phyloP scores from a whole-genome alignment of 495 filamentous ascomycete genomes.

The Penicillium bialowiezense region DNA sequence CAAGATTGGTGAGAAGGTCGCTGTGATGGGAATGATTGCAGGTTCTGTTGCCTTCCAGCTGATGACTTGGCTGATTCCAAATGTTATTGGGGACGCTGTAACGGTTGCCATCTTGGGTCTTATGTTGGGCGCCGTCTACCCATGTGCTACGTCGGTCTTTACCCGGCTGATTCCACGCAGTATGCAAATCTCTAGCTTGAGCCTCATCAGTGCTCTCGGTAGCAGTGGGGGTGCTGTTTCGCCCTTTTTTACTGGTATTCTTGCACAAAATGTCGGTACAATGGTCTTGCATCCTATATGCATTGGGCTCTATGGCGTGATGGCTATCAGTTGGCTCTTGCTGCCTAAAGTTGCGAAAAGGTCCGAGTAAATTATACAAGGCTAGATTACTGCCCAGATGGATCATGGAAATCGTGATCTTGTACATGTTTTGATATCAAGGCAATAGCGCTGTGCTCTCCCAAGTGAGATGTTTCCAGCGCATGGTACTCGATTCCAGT shows the following conservation, averaged over 20 bases:
- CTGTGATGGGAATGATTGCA: constrained; percentile 58
- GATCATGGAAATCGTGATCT: no score
- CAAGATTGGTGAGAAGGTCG: constrained; percentile 63
- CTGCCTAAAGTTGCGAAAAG: constrained; percentile 31
- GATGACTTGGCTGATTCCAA: constrained; percentile 72
- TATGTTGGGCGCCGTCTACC: constrained; percentile 74
- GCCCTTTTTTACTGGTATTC: constrained; percentile 70
- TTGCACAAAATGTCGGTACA: constrained; percentile 67
- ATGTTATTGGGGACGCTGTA: constrained; percentile 67
- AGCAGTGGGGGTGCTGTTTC: constrained; percentile 71
- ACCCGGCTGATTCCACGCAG: constrained; percentile 56
- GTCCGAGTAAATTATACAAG: constrained; percentile 30
- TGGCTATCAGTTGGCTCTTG: constrained; percentile 62
- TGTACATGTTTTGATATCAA: no score
- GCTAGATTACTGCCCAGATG: no score
- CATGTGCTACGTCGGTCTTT: constrained; percentile 67
- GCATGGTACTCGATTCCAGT: no score
- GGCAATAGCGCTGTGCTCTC: no score
- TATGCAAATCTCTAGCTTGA: constrained; percentile 64
- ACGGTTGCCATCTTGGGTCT: constrained; percentile 70
- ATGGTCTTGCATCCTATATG: constrained; percentile 72
- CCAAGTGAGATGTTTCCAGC: no score
- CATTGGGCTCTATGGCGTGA: constrained; percentile 65
- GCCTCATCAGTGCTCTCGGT: constrained; percentile 70
- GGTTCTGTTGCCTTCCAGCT: constrained; percentile 66